These are phyloP conservation scores for Erodium trifolium DNA, from an alignment of 441 rosid genomes.

Conservation along the genomic window DNA sequence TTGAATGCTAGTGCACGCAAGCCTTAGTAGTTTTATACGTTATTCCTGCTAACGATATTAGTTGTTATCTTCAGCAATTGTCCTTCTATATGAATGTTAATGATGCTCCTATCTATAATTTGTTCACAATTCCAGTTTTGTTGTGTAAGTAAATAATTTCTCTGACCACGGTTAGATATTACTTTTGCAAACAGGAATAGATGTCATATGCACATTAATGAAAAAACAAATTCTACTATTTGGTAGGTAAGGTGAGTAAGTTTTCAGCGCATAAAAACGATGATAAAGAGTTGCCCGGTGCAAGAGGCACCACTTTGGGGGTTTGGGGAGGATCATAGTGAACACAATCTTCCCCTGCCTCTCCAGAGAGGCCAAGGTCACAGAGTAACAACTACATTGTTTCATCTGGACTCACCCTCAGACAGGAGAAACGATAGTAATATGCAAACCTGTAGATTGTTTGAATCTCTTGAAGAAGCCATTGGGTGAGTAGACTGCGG, in stretches of 20 bases:
- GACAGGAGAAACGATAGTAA: not conserved
- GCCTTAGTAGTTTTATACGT: not conserved
- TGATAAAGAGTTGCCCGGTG: no score
- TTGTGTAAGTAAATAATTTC: no score
- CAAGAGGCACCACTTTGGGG: no score
- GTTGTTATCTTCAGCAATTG: not conserved
- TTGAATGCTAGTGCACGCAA: not conserved
- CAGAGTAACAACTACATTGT: no score
- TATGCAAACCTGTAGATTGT: slow-evolving; percentile 35
- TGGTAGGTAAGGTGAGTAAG: not conserved
- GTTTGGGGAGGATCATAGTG: no score
- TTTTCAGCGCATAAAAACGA: not conserved
- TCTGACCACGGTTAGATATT: no score
- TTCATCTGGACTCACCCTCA: not conserved
- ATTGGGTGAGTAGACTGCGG: slow-evolving; percentile 27
- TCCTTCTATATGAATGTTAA: not conserved
- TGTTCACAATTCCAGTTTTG: not conserved
- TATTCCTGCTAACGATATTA: not conserved
- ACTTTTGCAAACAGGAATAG: not conserved
- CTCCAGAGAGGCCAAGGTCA: no score
- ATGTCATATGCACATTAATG: not conserved
- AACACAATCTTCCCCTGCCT: no score
- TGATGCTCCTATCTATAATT: not conserved
- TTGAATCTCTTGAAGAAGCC: slow-evolving; percentile 30
- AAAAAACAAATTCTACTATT: no score